phyloP scores from a whole-genome alignment of 1,284 basidiomycete species.

The Ustilago curta region DNA sequence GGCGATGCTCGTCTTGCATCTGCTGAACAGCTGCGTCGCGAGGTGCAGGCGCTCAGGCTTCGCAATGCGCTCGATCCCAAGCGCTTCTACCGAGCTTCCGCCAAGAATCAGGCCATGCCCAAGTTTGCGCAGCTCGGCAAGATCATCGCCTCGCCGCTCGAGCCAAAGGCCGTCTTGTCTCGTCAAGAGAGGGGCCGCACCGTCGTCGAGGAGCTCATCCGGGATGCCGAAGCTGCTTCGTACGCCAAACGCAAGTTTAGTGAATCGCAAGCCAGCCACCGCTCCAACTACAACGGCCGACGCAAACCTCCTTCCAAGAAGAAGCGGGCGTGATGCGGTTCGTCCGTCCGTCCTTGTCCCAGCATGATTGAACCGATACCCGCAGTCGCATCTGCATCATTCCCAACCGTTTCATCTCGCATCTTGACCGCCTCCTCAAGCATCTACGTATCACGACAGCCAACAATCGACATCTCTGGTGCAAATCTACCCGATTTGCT shows the following conservation, averaged over 20 bases:
- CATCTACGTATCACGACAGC: background rate
- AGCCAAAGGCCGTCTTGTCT: slow-evolving; percentile 78
- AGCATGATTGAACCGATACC: slow-evolving; percentile 16
- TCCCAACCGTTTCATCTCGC: background rate
- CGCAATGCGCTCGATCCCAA: slow-evolving; percentile 95
- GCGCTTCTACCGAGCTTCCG: slow-evolving; percentile 87
- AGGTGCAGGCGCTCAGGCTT: slow-evolving; percentile 91
- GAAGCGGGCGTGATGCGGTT: slow-evolving; percentile 17
- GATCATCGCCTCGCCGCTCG: slow-evolving; percentile 83
- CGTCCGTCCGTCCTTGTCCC: background rate
- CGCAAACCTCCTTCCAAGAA: slow-evolving; percentile 44
- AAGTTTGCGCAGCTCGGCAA: slow-evolving; percentile 89
- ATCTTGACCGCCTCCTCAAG: background rate
- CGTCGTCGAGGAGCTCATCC: slow-evolving; percentile 87
- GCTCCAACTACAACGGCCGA: slow-evolving; percentile 41
- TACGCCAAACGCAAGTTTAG: slow-evolving; percentile 95
- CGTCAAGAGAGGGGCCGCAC: slow-evolving; percentile 80
- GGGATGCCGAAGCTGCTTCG: slow-evolving; percentile 83
- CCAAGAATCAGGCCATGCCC: slow-evolving; percentile 77
- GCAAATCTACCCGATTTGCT: background rate
- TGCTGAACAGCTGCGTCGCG: slow-evolving; percentile 78
- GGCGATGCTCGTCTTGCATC: slow-evolving; percentile 60
- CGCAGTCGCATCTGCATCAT: background rate
- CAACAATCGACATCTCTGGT: background rate
- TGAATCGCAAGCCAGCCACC: slow-evolving; percentile 71